Conservation (phyloP, 2,329 filamentous ascomycete species). For the Fusarium dlaminii region DNA sequence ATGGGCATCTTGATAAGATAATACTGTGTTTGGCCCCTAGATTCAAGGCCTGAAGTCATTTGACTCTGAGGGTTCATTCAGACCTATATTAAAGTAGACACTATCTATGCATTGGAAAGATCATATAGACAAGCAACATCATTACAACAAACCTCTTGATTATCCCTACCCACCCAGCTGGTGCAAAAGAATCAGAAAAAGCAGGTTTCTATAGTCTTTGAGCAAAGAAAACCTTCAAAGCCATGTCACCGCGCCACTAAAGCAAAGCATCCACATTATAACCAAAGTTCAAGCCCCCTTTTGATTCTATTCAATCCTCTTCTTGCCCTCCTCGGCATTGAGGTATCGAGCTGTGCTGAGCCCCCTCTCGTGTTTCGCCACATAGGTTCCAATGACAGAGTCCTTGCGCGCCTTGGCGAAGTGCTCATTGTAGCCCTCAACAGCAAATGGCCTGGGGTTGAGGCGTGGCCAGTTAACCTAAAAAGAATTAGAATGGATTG, state of each 20-base stretch:
- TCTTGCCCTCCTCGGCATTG: constrained; percentile 96
- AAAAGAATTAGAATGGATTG: constrained; percentile 15
- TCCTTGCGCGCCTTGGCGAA: constrained; percentile 85
- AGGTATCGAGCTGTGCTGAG: constrained; percentile 84
- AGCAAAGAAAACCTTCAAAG: constrained; percentile 5
- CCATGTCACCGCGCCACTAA: constrained; percentile 1
- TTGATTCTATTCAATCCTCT: constrained; percentile 81
- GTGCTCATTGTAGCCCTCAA: constrained; percentile 89
- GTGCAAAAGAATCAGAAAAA: constrained; percentile 6
- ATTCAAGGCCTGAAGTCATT: neutral
- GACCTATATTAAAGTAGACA: constrained; percentile 25
- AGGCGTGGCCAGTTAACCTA: constrained; percentile 99
- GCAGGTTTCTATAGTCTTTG: constrained; percentile 13
- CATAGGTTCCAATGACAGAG: constrained; percentile 78
- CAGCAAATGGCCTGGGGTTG: constrained; percentile 85
- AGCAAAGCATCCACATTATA: constrained; percentile 14
- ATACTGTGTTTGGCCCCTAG: neutral
- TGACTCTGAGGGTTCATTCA: neutral
- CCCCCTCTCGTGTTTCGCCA: constrained; percentile 78
- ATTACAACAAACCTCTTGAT: constrained; percentile 31
- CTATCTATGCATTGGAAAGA: constrained; percentile 7
- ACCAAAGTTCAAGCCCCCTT: constrained; percentile 7
- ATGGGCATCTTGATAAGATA: neutral
- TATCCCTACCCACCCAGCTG: neutral
- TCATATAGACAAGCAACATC: constrained; percentile 24